Evolutionary conservation across 805 yeast species (phyloP).

Genomic region (Komagataella ulmi): DNA sequence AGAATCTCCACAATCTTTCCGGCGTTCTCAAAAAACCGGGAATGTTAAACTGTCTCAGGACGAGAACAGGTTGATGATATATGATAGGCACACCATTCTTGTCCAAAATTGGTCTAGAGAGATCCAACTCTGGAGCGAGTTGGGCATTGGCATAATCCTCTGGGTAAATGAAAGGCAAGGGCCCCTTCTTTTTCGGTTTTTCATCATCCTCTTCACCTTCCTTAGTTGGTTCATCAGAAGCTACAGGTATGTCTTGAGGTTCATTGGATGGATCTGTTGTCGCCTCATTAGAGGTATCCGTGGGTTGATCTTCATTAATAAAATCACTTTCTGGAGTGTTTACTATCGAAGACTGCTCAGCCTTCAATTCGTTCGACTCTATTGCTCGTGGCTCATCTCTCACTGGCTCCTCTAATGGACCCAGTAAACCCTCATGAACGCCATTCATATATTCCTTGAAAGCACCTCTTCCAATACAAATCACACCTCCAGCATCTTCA

Average conservation of each 20-base stretch:
- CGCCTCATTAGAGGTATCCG: not conserved
- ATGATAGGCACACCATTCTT: slow-evolving; percentile 36
- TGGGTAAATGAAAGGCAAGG: slow-evolving; percentile 50
- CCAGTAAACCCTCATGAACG: slow-evolving; percentile 86
- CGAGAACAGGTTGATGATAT: slow-evolving; percentile 68
- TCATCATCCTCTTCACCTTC: slow-evolving; percentile 10
- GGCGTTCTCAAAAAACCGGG: slow-evolving; percentile 74
- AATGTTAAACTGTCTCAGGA: slow-evolving; percentile 63
- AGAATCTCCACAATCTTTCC: slow-evolving; percentile 62
- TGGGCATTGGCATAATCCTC: slow-evolving; percentile 38
- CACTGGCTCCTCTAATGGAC: slow-evolving; percentile 52
- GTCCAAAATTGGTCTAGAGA: slow-evolving; percentile 15
- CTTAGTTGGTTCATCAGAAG: slow-evolving; percentile 22
- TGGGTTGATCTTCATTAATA: not conserved
- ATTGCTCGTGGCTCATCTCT: slow-evolving; percentile 3
- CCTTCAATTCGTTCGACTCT: slow-evolving; percentile 2
- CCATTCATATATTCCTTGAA: slow-evolving; percentile 88
- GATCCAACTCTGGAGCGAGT: slow-evolving; percentile 49
- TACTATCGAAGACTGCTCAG: not conserved
- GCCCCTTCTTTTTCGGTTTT: slow-evolving; percentile 19
- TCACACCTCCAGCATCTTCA: slow-evolving; percentile 62
- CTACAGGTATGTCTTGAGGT: not conserved
- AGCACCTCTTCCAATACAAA: slow-evolving; percentile 92
- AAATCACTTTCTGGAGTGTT: not conserved
- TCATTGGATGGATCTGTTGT: not conserved